Evolutionary conservation across 1,139 yeast species (phyloP).

Genomic region (Nadsonia starkeyi-henricii): DNA sequence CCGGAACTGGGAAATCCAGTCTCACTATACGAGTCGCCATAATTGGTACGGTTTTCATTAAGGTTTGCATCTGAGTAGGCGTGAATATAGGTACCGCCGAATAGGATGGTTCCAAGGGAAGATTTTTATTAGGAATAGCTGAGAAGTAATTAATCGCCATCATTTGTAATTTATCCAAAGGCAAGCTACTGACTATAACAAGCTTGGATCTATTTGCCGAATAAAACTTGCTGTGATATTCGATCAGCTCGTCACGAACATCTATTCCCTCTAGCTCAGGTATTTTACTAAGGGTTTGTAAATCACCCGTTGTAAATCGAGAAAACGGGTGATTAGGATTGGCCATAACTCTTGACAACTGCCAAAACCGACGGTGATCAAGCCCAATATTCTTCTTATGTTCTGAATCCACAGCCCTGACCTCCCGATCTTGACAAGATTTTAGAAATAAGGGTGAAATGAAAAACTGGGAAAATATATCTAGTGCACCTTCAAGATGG

Average conservation of each 20-base stretch:
- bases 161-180: constrained; percentile 49
- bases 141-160: constrained; percentile 64
- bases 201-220: constrained; percentile 76
- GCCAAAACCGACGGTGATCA: constrained; percentile 79
- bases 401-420: constrained; percentile 90
- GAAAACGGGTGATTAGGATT: constrained; percentile 58
- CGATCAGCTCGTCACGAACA: constrained; percentile 51
- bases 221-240: constrained; percentile 44
- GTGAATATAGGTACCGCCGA: constrained; percentile 26
- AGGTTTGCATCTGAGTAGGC: neutral
- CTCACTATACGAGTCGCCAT: constrained; percentile 61
- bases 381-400: constrained; percentile 85
- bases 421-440: constrained; percentile 79
- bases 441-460: constrained; percentile 69
- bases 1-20: constrained; percentile 64
- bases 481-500: constrained; percentile 73
- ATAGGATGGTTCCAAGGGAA: constrained; percentile 35
- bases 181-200: constrained; percentile 71
- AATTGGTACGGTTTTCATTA: constrained; percentile 51
- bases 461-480: constrained; percentile 86
- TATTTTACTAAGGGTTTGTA: constrained; percentile 40
- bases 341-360: constrained; percentile 61
- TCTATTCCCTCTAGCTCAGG: constrained; percentile 39
- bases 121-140: constrained; percentile 41
- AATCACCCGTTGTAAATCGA: constrained; percentile 65